Evolutionary conservation across 2,329 filamentous ascomycete genomes (phyloP).

Genomic region (Penicillium sclerotiorum): DNA sequence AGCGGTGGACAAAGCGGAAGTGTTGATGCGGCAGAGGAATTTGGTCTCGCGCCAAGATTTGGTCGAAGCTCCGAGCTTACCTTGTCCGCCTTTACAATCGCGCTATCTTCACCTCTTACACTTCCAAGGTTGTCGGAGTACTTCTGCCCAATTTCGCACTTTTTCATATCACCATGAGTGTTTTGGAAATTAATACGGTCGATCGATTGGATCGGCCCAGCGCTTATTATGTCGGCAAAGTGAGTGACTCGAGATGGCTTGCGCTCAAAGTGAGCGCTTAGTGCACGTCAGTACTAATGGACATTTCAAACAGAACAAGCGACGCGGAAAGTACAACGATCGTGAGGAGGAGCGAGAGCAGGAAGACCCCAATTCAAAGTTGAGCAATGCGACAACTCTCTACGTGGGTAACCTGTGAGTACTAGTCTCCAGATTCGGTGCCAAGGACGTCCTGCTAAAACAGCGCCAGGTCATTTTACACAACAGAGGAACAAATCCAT

Average conservation of each 20-base stretch:
- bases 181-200: slow-evolving; percentile 61
- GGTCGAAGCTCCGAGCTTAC: slow-evolving; percentile 26
- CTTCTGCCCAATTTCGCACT: slow-evolving; percentile 2
- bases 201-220: slow-evolving; percentile 92
- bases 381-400: slow-evolving; percentile 87
- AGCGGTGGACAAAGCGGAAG: slow-evolving; percentile 3
- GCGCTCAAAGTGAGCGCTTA: neutral
- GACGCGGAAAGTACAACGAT: slow-evolving; percentile 64
- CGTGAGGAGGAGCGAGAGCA: slow-evolving; percentile 54
- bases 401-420: slow-evolving; percentile 94
- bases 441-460: slow-evolving; percentile 16
- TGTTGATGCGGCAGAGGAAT: slow-evolving; percentile 27
- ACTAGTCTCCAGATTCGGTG: slow-evolving; percentile 5
- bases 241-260: slow-evolving; percentile 45
- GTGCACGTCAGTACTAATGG: slow-evolving; percentile 4
- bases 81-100: slow-evolving; percentile 19
- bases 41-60: slow-evolving; percentile 25
- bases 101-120: neutral
- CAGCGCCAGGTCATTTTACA: slow-evolving; percentile 82
- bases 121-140: too few species aligned
- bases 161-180: slow-evolving; percentile 37
- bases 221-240: slow-evolving; percentile 85
- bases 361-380: slow-evolving; percentile 71
- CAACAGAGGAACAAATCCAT: slow-evolving; percentile 98
- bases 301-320: slow-evolving; percentile 64